phyloP scores from a whole-genome alignment of 2,329 filamentous ascomycete genomes.

The Pseudogymnoascus sp. region DNA sequence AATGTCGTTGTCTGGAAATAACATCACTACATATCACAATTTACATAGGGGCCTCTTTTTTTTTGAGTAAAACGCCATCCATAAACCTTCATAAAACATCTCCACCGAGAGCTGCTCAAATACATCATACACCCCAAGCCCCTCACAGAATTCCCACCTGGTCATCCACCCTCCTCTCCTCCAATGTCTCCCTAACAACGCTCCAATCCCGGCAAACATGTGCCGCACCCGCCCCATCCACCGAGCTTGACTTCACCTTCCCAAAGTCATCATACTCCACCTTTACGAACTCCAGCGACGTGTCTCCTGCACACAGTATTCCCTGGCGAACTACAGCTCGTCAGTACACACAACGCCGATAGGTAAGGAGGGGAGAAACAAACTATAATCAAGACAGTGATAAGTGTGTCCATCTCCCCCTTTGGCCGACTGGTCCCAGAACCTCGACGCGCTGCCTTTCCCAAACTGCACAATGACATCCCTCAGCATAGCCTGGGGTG shows the following conservation, averaged over 20 bases:
- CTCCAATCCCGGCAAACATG: slow-evolving; percentile 28
- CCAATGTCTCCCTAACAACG: slow-evolving; percentile 21
- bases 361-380: background rate
- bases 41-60: background rate
- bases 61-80: background rate
- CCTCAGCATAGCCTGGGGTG: slow-evolving; percentile 22
- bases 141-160: slow-evolving; percentile 22
- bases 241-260: slow-evolving; percentile 18
- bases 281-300: slow-evolving; percentile 25
- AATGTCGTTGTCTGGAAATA: background rate
- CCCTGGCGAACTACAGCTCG: slow-evolving; percentile 21
- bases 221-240: slow-evolving; percentile 23
- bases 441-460: slow-evolving; percentile 21
- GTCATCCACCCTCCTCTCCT: slow-evolving; percentile 22
- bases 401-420: slow-evolving; percentile 27
- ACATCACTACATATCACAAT: background rate
- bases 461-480: slow-evolving; percentile 27
- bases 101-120: background rate
- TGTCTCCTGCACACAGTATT: slow-evolving; percentile 26
- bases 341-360: background rate
- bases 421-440: slow-evolving; percentile 12
- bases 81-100: background rate
- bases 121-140: background rate
- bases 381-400: slow-evolving; percentile 28
- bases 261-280: slow-evolving; percentile 18